Percentiles rank a stretch among this genome's conserved stretches.
These are phyloP conservation scores for Phytophthora crassamura DNA, from an alignment of 352 stramenopile species.

Conservation along the genomic window DNA sequence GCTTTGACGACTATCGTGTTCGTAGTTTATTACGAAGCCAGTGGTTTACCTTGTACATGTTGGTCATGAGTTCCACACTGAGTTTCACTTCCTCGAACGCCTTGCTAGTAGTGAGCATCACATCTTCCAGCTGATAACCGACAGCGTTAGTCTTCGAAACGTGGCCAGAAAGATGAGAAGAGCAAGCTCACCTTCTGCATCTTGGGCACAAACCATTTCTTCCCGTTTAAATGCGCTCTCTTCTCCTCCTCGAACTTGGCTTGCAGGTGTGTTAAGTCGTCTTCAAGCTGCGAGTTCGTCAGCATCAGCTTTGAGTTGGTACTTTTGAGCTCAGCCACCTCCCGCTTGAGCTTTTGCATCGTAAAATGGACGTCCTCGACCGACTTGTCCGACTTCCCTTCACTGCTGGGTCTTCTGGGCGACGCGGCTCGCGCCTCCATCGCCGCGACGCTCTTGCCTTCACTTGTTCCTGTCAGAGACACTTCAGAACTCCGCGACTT, in stretches of 20 bases:
- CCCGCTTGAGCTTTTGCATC: constrained; percentile 79
- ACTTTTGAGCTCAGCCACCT: constrained; percentile 66
- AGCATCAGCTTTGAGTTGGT: constrained; percentile 66
- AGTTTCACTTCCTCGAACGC: constrained; percentile 82
- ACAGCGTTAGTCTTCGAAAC: background rate
- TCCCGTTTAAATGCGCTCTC: constrained; percentile 67
- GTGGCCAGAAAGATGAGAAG: background rate
- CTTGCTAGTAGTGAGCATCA: constrained; percentile 56
- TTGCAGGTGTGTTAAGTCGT: constrained; percentile 73
- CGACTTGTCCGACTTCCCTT: constrained; percentile 14
- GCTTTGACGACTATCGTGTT: background rate
- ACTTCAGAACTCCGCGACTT: constrained; percentile 35
- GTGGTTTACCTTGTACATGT: constrained; percentile 83
- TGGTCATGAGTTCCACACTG: constrained; percentile 86
- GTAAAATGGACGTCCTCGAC: constrained; percentile 71
- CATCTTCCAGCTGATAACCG: constrained; percentile 61
- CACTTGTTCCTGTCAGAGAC: constrained; percentile 4
- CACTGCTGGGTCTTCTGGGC: constrained; percentile 6
- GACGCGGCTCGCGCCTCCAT: constrained; percentile 16
- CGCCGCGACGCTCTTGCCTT: constrained; percentile 1
- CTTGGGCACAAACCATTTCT: constrained; percentile 72
- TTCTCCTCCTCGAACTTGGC: constrained; percentile 75
- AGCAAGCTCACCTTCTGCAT: constrained; percentile 58
- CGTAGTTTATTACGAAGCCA: background rate
- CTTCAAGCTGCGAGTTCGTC: constrained; percentile 78